These are phyloP conservation scores for Fragaria nilgerrensis DNA, from an alignment of 306 rosid genomes.

Conservation along the genomic window DNA sequence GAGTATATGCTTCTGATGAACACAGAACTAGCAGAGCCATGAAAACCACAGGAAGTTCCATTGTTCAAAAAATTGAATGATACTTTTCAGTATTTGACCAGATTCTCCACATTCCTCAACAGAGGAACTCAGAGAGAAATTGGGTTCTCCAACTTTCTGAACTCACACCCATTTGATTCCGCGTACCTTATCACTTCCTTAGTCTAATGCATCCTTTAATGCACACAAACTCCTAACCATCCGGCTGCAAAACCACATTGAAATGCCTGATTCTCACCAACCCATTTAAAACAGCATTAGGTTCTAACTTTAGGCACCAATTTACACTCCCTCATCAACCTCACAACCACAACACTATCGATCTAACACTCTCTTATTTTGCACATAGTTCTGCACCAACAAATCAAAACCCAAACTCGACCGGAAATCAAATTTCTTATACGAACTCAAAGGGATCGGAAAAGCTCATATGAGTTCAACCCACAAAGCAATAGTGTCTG, in stretches of 20 bases:
- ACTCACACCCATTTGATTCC: too few species aligned
- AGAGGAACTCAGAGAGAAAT: too few species aligned
- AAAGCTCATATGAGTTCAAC: too few species aligned
- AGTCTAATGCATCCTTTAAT: too few species aligned
- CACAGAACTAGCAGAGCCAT: conserved; percentile 44
- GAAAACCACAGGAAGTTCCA: conserved; percentile 53
- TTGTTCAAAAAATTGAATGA: conserved; percentile 17
- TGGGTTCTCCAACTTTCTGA: too few species aligned
- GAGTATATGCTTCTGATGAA: conserved; percentile 54
- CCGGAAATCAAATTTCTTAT: too few species aligned
- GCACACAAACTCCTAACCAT: conserved; percentile 49
- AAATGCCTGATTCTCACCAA: conserved; percentile 64
- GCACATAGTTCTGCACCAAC: too few species aligned
- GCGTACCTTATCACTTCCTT: too few species aligned
- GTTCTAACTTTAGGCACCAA: conserved; percentile 83
- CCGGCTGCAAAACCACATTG: conserved; percentile 43
- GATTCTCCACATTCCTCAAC: conserved; percentile 67
- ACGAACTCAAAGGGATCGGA: too few species aligned
- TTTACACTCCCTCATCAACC: conserved; percentile 51
- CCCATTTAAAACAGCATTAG: conserved; percentile 64
- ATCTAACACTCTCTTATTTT: conserved; percentile 34
- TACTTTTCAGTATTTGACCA: conserved; percentile 19
- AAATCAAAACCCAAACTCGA: too few species aligned
- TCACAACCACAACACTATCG: conserved; percentile 42
- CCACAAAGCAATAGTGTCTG: too few species aligned